Evolutionary conservation across 2,329 filamentous ascomycete species (phyloP).

Genomic region (Nannizziopsis arthrosporioides): DNA sequence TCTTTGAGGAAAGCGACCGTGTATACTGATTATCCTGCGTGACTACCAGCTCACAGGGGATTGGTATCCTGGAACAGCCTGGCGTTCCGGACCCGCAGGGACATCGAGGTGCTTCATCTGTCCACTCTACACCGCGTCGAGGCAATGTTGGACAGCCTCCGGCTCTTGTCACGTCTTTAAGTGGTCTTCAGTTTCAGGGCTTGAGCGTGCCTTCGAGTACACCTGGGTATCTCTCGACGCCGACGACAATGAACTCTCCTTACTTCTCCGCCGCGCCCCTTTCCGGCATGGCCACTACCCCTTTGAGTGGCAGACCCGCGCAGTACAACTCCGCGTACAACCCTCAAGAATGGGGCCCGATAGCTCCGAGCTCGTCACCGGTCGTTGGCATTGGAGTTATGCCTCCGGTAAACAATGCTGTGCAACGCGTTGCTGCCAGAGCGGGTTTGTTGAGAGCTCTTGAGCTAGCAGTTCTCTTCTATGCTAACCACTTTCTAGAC

Average conservation of each 20-base stretch:
- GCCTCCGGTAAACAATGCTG: not conserved
- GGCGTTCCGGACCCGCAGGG: conserved; percentile 14
- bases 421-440: not conserved
- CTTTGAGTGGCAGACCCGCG: conserved; percentile 34
- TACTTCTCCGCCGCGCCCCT: conserved; percentile 26
- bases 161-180: conserved; percentile 32
- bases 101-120: conserved; percentile 20
- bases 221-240: conserved; percentile 17
- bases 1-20: not conserved
- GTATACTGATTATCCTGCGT: conserved; percentile 3
- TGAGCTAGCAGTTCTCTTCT: not conserved
- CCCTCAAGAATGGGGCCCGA: conserved; percentile 39
- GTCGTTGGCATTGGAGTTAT: conserved; percentile 11
- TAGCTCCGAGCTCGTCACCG: conserved; percentile 18
- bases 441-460: not conserved
- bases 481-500: conserved; percentile 2
- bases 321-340: conserved; percentile 38
- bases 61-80: conserved; percentile 8
- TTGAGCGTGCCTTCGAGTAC: conserved; percentile 22
- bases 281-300: conserved; percentile 19
- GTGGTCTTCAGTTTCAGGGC: conserved; percentile 28
- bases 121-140: conserved; percentile 27
- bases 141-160: conserved; percentile 35
- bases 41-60: conserved; percentile 9
- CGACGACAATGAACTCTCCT: conserved; percentile 24